Evolutionary conservation across 495 filamentous ascomycete genomes (phyloP), one percentile per base, ranked within the genome.

Genomic region (Evernia prunastri): DNA sequence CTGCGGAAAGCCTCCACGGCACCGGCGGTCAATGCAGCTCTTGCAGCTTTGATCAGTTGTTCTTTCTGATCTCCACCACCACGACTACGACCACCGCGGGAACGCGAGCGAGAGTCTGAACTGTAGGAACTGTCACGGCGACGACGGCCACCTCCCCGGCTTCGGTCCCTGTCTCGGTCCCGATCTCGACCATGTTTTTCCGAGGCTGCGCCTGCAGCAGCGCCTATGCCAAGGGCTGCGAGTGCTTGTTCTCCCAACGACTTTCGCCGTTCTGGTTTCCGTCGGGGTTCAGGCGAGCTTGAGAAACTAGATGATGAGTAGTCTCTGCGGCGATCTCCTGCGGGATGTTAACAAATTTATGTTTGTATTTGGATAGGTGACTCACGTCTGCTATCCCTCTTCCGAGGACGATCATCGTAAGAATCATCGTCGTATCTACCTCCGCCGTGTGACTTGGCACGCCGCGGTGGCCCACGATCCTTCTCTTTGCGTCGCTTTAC

Each of bases 1-100:
- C 87, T 81, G 42, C 89, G 85, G 81, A 95, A 95, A 35, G 92
- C 92, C 77, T 96, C 90, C 29, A 89, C 84, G 13, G 90, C 92
- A 64, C 91, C 92, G 59, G 92, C 91, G 43, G 91, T 81, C 45
- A 96, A 75, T 10, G 92, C 93, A 25, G 92, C 91, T 74, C 89
- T 89, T 68, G 90, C 89, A 47, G 91, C 92, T 72, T 96, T 90
- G 63, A 89, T 82, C 69, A 94, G 86, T 61, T 82, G 82, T 47
- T 84, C 80, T 23, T 74, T 83, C 29, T 54, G 51, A n/a, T 77
- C 72, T 18, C 71, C 68, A 17, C 60, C 65, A 8, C 70, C 68
- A 68, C 76, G 71, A 23, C 75, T 73, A 58, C 72, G 71, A 63
- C 77, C 69, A 73, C 77, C 73, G 71, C 82, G 66, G 71, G 83